Evolutionary conservation across 768 basidiomycete genomes (phyloP).

Genomic region (Boletus tomentosulus): DNA sequence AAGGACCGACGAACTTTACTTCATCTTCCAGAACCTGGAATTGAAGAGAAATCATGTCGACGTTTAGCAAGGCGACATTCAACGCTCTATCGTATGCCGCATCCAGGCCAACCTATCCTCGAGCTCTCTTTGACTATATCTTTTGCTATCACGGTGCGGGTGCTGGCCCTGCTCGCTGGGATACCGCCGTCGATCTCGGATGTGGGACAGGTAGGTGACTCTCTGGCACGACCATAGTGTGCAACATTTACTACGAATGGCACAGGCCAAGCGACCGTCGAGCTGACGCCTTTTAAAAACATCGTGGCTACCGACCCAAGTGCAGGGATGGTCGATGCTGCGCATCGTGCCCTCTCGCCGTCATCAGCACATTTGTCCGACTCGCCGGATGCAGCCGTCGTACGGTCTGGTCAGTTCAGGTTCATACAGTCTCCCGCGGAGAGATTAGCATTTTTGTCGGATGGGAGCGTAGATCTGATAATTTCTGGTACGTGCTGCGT

Average conservation of each 20-base stretch:
- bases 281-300: conserved; percentile 52
- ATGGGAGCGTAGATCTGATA: conserved; percentile 62
- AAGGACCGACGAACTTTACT: no score
- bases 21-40: background rate
- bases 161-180: conserved; percentile 35
- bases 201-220: conserved; percentile 70
- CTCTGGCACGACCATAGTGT: background rate
- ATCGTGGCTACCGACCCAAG: conserved; percentile 74
- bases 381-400: background rate
- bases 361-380: background rate
- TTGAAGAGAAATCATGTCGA: conserved; percentile 46
- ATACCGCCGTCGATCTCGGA: conserved; percentile 68
- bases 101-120: conserved; percentile 71
- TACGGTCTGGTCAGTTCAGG: conserved; percentile 20
- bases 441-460: conserved; percentile 45
- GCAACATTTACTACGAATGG: background rate
- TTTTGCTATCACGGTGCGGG: conserved; percentile 49
- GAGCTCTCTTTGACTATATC: conserved; percentile 57
- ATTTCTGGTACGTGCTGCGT: conserved; percentile 48
- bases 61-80: conserved; percentile 69
- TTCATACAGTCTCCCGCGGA: conserved; percentile 49
- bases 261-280: conserved; percentile 66
- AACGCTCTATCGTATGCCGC: conserved; percentile 64
- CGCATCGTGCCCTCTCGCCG: conserved; percentile 27
- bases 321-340: conserved; percentile 61